Base-by-base conservation (phyloP, 2,329 filamentous ascomycete genomes). In the Stagonosporopsis vannaccii region DNA sequence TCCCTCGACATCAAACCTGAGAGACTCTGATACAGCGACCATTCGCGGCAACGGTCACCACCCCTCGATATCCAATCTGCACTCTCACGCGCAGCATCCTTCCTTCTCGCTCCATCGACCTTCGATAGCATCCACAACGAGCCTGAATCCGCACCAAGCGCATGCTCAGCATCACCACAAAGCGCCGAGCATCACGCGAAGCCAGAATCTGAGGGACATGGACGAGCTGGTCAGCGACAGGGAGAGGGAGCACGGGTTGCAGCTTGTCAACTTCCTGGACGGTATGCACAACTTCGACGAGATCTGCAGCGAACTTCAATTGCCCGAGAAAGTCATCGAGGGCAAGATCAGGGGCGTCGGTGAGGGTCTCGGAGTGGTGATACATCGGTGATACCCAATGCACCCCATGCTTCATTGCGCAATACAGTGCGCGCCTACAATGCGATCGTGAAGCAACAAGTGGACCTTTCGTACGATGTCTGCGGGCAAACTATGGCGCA, bases 261-360 rank as follows among this genome's bases (percentile, higher is more conserved):
- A 82, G 23, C 68, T 94, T 70, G 81, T 87, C 63, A 83, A 80
- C 67, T 94, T 90, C 69, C 82, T 89, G 11, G 89, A 94, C 74
- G 91, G 91, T 0, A 84, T 84, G 62, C 89, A 92, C 71, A 86
- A 85, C 65, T 90, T 94, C 75, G 91, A 95, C 77, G 87, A 93
- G 80, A 91, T 94, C 62, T 91, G 90, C 70, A 90, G 88, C 1
- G 90, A 92, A 78, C 81, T 87, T 73, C 87, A 89, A 59, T 71
- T 91, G 71, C 85, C 85, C 6, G 89, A 93, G 69, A 82, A 81
- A 56, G 87, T 90, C 68, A 87, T 93, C 15, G 82, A 91, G 77
- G 85, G 86, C 33, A 86, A 84, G 72, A 76, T 95, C 43, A 87
- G 86, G 74, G 67, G 68, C 6, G 41, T 67, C 53, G 74, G 74